phyloP scores from a whole-genome alignment of 768 basidiomycete genomes.

The Obba rivulosa region DNA sequence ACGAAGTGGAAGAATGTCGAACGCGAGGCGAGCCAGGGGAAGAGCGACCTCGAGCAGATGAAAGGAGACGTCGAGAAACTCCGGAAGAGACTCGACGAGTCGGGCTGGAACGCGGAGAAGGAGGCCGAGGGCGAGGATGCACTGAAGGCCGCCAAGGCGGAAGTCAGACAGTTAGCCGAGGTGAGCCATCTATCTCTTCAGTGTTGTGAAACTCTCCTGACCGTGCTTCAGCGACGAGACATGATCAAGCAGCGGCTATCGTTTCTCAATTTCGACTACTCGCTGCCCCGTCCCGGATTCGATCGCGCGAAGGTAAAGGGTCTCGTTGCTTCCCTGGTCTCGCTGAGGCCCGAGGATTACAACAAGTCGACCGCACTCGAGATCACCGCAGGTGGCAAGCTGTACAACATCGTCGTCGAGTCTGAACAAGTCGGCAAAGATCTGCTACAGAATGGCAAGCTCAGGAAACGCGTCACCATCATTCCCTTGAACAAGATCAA shows the following conservation, averaged over 20 bases:
- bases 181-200: conserved; percentile 32
- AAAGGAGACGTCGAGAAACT: conserved; percentile 53
- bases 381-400: conserved; percentile 81
- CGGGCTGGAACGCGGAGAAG: conserved; percentile 74
- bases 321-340: conserved; percentile 83
- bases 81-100: conserved; percentile 44
- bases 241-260: conserved; percentile 58
- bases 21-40: conserved; percentile 74
- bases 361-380: conserved; percentile 87
- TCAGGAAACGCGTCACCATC: conserved; percentile 87
- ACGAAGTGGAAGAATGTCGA: conserved; percentile 78
- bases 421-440: conserved; percentile 86
- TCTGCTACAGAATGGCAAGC: conserved; percentile 67
- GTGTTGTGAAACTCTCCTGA: background rate
- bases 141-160: conserved; percentile 45
- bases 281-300: conserved; percentile 71
- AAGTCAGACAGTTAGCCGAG: conserved; percentile 55
- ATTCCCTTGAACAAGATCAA: conserved; percentile 93
- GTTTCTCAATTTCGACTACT: conserved; percentile 79
- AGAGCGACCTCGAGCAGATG: conserved; percentile 60
- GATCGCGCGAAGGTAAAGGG: conserved; percentile 87
- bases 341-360: conserved; percentile 62
- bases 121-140: conserved; percentile 54
- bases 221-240: conserved; percentile 54
- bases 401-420: conserved; percentile 93